Percentiles rank a stretch among this genome's conserved stretches.
phyloP scores from a whole-genome alignment of 2,329 filamentous ascomycete species.

The Thielaviopsis ethacetica region DNA sequence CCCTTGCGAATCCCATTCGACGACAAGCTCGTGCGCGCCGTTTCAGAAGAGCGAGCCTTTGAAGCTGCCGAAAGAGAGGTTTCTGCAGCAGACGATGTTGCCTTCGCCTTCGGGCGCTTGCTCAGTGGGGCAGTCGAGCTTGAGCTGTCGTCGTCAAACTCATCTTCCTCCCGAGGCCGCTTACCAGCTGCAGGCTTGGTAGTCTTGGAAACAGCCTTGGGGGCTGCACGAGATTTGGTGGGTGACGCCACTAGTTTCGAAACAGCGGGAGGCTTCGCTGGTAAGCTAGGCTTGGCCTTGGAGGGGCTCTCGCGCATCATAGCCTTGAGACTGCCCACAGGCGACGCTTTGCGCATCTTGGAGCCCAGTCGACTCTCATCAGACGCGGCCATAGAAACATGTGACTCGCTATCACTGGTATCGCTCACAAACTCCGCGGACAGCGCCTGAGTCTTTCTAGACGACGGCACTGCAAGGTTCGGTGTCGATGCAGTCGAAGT shows the following conservation, averaged over 20 bases:
- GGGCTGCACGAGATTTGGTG: neutral
- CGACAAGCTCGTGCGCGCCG: neutral
- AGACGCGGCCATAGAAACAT: conserved; percentile 14
- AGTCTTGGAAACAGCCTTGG: neutral
- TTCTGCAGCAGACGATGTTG: conserved; percentile 4
- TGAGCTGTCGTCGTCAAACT: neutral
- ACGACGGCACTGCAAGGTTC: neutral
- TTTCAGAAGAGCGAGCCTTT: neutral
- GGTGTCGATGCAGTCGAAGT: neutral
- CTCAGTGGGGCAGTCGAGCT: conserved; percentile 1
- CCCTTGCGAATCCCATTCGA: neutral
- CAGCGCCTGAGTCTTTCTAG: conserved; percentile 28
- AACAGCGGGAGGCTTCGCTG: neutral
- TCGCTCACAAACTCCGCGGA: conserved; percentile 41
- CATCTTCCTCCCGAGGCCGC: neutral
- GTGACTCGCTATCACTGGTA: conserved; percentile 39
- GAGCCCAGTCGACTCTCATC: conserved; percentile 2
- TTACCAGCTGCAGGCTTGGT: neutral
- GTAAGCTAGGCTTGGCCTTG: neutral
- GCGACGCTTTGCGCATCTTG: conserved; percentile 6
- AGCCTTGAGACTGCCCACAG: neutral
- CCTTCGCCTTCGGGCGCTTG: conserved; percentile 14
- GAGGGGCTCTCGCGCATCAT: conserved; percentile 5
- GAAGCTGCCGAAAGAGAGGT: neutral
- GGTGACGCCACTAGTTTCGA: neutral